A percentile compares a stretch with the other conserved stretches of the same genome.
These are phyloP conservation scores for Peronospora farinosa DNA, from an alignment of 352 stramenopile species.

Conservation along the genomic window DNA sequence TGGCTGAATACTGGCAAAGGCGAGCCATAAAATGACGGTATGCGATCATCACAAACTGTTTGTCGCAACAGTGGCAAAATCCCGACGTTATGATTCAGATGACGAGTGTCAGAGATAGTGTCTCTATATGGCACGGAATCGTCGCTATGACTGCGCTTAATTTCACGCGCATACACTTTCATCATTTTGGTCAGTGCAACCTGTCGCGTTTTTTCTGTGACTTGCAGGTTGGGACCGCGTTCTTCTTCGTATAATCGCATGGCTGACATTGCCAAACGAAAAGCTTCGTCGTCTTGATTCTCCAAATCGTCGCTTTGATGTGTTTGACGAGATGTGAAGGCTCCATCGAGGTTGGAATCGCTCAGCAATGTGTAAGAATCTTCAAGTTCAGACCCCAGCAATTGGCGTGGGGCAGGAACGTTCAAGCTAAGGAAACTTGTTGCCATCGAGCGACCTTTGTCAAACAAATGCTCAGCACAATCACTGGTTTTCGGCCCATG, in stretches of 20 bases:
- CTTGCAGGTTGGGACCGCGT: conserved; percentile 34
- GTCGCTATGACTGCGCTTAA: conserved; percentile 35
- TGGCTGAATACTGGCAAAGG: conserved; percentile 13
- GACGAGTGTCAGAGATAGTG: conserved; percentile 20
- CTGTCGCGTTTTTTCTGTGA: conserved; percentile 54
- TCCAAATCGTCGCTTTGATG: conserved; percentile 23
- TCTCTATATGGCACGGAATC: conserved; percentile 9
- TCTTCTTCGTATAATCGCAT: conserved; percentile 79
- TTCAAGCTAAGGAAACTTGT: conserved; percentile 15
- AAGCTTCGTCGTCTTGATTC: conserved; percentile 37
- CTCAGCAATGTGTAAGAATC: conserved; percentile 20
- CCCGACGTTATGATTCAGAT: conserved; percentile 12
- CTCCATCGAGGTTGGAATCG: conserved; percentile 17
- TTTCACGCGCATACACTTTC: conserved; percentile 67
- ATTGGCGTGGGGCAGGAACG: conserved; percentile 4
- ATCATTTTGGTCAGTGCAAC: conserved; percentile 67
- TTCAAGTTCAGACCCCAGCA: conserved; percentile 13
- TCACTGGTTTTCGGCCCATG: conserved; percentile 1
- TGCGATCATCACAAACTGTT: conserved; percentile 24
- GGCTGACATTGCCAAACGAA: conserved; percentile 60
- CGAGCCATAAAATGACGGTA: conserved; percentile 16
- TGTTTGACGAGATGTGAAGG: conserved; percentile 13
- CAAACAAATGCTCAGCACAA: conserved; percentile 2
- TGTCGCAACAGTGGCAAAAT: conserved; percentile 15
- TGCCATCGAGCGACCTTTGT: neutral